Percentiles rank a stretch among this genome's conserved stretches.
Conservation (phyloP, 495 filamentous ascomycete species). For the Hypoxylon lienhwacheense region DNA sequence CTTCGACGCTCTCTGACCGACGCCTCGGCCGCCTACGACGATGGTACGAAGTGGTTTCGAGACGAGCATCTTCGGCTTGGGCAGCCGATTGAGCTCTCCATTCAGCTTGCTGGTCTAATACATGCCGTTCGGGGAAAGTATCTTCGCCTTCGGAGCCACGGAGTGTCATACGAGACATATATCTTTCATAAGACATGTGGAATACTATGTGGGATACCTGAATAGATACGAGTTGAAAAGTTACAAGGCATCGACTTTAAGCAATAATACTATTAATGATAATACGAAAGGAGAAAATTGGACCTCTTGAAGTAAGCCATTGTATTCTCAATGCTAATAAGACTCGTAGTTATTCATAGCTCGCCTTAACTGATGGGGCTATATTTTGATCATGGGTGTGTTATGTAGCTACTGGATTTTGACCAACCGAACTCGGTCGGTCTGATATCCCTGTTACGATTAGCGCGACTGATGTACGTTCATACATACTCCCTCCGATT, state of each 20-base stretch:
- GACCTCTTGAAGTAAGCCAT: constrained; percentile 6
- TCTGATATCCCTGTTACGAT: constrained; percentile 13
- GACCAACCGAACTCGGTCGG: constrained; percentile 24
- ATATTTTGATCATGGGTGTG: constrained; percentile 26
- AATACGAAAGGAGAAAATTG: constrained; percentile 11
- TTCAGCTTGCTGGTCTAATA: background rate
- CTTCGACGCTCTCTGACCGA: constrained; percentile 26
- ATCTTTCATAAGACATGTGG: constrained; percentile 20
- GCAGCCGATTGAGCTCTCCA: background rate
- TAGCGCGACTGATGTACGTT: constrained; percentile 14
- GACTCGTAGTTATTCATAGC: constrained; percentile 21
- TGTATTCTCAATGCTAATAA: constrained; percentile 11
- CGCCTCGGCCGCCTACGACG: constrained; percentile 15
- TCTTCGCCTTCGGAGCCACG: constrained; percentile 7
- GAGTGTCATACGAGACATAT: constrained; percentile 22
- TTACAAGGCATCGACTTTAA: background rate
- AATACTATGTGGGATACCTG: background rate
- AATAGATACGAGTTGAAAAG: background rate
- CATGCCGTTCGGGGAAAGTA: constrained; percentile 28
- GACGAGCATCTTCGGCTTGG: background rate
- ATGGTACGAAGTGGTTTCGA: background rate
- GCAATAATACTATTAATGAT: constrained; percentile 7
- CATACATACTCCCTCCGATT: background rate
- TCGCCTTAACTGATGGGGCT: constrained; percentile 25
- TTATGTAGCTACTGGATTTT: constrained; percentile 20